A percentile compares a stretch with the other conserved stretches of the same genome.
These are phyloP conservation scores for Saposhnikovia divaricata DNA, from an alignment of 129 eudicot genomes.

Conservation along the genomic window DNA sequence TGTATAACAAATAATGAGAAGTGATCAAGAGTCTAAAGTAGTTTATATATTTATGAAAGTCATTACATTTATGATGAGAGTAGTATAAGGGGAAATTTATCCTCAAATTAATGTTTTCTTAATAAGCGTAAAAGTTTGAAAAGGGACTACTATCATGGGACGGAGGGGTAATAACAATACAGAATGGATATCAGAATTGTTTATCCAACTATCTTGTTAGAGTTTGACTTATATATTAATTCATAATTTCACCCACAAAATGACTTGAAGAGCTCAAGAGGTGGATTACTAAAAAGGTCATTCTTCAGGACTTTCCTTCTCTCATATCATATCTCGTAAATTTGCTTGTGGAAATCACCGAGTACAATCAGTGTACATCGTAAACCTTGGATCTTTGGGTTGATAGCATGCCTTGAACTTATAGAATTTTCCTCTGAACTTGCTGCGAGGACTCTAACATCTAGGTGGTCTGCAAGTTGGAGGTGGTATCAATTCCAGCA, in stretches of 20 bases:
- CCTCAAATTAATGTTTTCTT: too few species aligned
- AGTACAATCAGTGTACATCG: neutral
- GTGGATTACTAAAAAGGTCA: neutral
- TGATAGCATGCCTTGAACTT: constrained; percentile 25
- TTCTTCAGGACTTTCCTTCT: neutral
- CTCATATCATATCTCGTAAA: neutral
- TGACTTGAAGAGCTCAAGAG: neutral
- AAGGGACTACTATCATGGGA: too few species aligned
- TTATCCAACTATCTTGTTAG: neutral
- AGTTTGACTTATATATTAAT: neutral
- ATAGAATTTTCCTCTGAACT: constrained; percentile 51
- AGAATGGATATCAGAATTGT: neutral
- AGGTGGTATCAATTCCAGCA: constrained; percentile 78
- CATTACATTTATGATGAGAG: too few species aligned
- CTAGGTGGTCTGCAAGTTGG: constrained; percentile 99
- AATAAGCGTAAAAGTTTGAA: too few species aligned
- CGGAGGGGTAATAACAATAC: neutral
- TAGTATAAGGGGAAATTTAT: too few species aligned
- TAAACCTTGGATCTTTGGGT: constrained; percentile 16
- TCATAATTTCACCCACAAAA: neutral
- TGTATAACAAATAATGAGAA: too few species aligned
- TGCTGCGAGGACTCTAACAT: constrained; percentile 39
- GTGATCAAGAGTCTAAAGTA: too few species aligned
- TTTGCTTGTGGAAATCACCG: neutral
- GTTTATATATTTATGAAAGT: too few species aligned